phyloP scores from a whole-genome alignment of 2,329 filamentous ascomycete species.

The Aspergillus sp. region DNA sequence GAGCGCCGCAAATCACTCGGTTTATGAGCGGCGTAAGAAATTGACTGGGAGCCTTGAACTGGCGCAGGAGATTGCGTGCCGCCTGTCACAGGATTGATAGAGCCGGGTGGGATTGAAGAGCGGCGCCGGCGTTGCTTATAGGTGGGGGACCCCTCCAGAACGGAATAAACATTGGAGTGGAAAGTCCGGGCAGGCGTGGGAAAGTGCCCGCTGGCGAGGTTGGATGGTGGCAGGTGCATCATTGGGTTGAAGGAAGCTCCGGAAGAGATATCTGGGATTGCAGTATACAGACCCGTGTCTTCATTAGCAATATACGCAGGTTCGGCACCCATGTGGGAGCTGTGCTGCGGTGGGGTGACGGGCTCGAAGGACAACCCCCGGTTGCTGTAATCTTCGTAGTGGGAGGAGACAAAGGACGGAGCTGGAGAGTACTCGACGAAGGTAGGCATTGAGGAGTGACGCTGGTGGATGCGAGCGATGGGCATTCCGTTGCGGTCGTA shows the following conservation, averaged over 20 bases:
- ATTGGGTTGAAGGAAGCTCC: conserved; percentile 81
- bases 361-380: conserved; percentile 96
- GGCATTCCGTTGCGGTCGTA: conserved; percentile 93
- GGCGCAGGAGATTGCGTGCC: conserved; percentile 54
- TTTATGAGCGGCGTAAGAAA: conserved; percentile 68
- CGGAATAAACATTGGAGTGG: conserved; percentile 84
- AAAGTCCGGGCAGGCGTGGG: conserved; percentile 68
- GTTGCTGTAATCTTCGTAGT: conserved; percentile 97
- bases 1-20: conserved; percentile 91
- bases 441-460: conserved; percentile 97
- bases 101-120: conserved; percentile 85
- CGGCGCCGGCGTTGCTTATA: conserved; percentile 97
- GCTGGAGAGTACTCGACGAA: conserved; percentile 98
- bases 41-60: conserved; percentile 39
- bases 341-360: conserved; percentile 91
- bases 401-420: conserved; percentile 97
- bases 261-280: conserved; percentile 82
- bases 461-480: conserved; percentile 80
- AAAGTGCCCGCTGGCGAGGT: conserved; percentile 79
- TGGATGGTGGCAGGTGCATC: conserved; percentile 87
- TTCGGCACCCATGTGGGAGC: conserved; percentile 78
- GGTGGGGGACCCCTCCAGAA: conserved; percentile 96
- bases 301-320: conserved; percentile 98
- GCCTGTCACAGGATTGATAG: conserved; percentile 70
- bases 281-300: conserved; percentile 93